A percentile compares a stretch with the other conserved stretches of the same genome.
phyloP scores from a whole-genome alignment of 768 basidiomycete genomes.

The Gloeopeniophorella convolvens region DNA sequence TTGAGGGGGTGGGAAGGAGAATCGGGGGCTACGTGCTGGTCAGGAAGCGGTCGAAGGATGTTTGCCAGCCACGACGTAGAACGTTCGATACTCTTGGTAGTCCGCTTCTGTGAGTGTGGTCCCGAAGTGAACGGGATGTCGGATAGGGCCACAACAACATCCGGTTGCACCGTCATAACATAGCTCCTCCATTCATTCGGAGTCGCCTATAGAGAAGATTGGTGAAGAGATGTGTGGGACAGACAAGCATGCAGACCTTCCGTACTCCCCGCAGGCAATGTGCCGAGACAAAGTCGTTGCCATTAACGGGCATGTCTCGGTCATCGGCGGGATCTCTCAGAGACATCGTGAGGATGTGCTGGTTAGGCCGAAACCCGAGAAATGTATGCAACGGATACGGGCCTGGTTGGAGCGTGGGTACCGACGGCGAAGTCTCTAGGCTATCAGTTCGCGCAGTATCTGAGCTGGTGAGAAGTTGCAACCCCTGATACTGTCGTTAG shows the following conservation, averaged over 20 bases:
- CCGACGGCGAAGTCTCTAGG: constrained; percentile 59
- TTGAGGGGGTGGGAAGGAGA: constrained; percentile 29
- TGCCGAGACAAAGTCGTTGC: constrained; percentile 48
- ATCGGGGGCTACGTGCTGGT: constrained; percentile 1
- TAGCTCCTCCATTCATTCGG: constrained; percentile 51
- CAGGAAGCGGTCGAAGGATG: constrained; percentile 36
- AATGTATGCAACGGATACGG: constrained; percentile 55
- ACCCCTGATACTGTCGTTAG: too few relatives aligned
- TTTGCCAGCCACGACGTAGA: constrained; percentile 56
- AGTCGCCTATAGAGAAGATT: constrained; percentile 38
- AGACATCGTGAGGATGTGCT: constrained; percentile 52
- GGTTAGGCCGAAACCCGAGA: constrained; percentile 44
- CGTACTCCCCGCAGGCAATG: constrained; percentile 62
- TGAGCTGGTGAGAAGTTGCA: not conserved
- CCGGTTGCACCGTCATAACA: constrained; percentile 49
- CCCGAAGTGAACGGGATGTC: constrained; percentile 62
- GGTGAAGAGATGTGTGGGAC: not conserved
- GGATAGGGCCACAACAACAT: constrained; percentile 62
- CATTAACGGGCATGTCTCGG: constrained; percentile 68
- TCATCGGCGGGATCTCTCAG: constrained; percentile 60
- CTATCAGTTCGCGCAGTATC: constrained; percentile 29
- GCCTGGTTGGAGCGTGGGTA: constrained; percentile 53
- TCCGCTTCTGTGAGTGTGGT: constrained; percentile 70
- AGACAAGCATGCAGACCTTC: constrained; percentile 41
- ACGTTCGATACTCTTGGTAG: constrained; percentile 70